These are phyloP conservation scores for Stagonosporopsis rhizophila DNA, from an alignment of 2,329 filamentous ascomycete species.

Conservation along the genomic window DNA sequence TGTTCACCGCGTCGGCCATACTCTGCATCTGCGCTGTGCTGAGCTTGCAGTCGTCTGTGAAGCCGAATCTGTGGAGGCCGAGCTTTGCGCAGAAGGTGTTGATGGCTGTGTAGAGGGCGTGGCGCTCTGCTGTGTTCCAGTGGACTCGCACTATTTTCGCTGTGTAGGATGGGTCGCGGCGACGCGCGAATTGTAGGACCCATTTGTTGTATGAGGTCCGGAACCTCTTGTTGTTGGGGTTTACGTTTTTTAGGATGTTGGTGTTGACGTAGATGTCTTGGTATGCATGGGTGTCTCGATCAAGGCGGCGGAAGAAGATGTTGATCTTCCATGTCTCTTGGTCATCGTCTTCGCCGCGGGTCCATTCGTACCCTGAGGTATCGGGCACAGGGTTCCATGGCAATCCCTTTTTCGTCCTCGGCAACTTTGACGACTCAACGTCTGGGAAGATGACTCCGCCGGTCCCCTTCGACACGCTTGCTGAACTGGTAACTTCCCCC, in stretches of 20 bases:
- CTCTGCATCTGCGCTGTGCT: not conserved
- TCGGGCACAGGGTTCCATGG: slow-evolving; percentile 3
- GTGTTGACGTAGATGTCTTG: slow-evolving; percentile 11
- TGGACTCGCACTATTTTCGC: slow-evolving; percentile 6
- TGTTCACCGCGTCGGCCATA: slow-evolving; percentile 14
- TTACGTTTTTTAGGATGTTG: slow-evolving; percentile 6
- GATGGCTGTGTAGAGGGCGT: slow-evolving; percentile 11
- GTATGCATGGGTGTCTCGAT: slow-evolving; percentile 7
- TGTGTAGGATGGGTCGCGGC: slow-evolving; percentile 10
- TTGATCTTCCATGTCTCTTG: slow-evolving; percentile 9
- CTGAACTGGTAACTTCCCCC: not conserved
- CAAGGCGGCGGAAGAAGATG: slow-evolving; percentile 20
- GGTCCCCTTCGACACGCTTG: not conserved
- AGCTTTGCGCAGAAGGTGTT: slow-evolving; percentile 14
- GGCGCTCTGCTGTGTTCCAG: slow-evolving; percentile 16
- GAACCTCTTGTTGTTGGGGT: slow-evolving; percentile 16
- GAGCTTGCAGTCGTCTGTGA: slow-evolving; percentile 4
- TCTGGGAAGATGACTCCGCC: slow-evolving; percentile 4
- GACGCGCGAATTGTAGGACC: slow-evolving; percentile 22
- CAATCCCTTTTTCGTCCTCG: not conserved
- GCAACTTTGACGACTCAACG: not conserved
- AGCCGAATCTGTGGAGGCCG: slow-evolving; percentile 15
- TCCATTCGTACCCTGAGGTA: slow-evolving; percentile 7
- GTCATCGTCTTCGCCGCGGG: not conserved
- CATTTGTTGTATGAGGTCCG: slow-evolving; percentile 22